Percentiles rank a stretch among this genome's conserved stretches.
Conservation (phyloP, 139 green algal genomes). For the Asterochloris erici region DNA sequence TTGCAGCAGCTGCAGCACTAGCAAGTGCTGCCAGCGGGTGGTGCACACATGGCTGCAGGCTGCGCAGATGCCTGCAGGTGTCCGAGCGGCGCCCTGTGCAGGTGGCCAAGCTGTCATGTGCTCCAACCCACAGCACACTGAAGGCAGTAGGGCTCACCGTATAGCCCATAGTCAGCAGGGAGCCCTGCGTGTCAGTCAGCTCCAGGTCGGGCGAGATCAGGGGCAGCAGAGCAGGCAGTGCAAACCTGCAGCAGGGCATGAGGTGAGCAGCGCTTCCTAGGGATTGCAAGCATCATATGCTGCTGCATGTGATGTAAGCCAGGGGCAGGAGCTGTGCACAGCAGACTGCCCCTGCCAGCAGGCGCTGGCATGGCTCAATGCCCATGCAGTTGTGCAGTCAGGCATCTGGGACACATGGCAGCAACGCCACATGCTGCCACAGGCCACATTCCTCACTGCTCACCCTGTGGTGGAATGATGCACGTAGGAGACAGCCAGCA, state of each 20-base stretch:
- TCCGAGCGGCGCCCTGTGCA: too few relatives aligned
- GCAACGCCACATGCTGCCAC: not conserved
- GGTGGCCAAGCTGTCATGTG: too few relatives aligned
- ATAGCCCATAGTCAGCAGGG: constrained; percentile 56
- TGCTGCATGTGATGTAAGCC: not conserved
- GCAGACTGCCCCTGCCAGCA: not conserved
- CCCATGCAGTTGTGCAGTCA: not conserved
- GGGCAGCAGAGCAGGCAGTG: constrained; percentile 75
- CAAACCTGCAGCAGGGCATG: constrained; percentile 48
- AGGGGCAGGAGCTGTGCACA: not conserved
- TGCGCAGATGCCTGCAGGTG: too few relatives aligned
- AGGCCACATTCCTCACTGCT: not conserved
- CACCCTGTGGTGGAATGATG: constrained; percentile 69
- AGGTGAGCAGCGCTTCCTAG: not conserved
- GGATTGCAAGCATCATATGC: not conserved
- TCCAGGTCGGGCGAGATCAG: constrained; percentile 74
- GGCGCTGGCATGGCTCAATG: not conserved
- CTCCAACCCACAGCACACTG: too few relatives aligned
- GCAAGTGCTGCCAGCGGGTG: too few relatives aligned
- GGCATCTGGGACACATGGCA: not conserved
- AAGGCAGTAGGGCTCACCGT: constrained; percentile 28
- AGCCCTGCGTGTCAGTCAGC: constrained; percentile 62
- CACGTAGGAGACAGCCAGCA: constrained; percentile 75
- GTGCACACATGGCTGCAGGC: too few relatives aligned
- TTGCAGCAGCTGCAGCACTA: too few relatives aligned